These are phyloP conservation scores for Didymella pinodella DNA, from an alignment of 2,329 filamentous ascomycete genomes.

Conservation along the genomic window DNA sequence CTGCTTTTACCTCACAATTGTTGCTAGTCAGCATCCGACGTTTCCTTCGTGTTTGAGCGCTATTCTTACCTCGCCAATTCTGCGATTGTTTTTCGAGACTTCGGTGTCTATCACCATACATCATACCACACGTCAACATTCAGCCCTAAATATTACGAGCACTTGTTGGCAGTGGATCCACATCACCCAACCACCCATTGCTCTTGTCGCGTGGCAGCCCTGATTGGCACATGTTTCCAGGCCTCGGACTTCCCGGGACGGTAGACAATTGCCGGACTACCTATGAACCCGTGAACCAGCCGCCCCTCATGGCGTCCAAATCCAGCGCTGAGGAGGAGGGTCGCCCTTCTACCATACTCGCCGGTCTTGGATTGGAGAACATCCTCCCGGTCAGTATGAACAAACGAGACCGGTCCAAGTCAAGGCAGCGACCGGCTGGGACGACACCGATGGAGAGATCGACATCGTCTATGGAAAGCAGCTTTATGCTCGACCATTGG, in stretches of 20 bases:
- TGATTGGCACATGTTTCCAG: constrained; percentile 7
- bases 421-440: constrained; percentile 27
- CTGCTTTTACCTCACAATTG: constrained; percentile 8
- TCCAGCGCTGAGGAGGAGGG: constrained; percentile 26
- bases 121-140: constrained; percentile 20
- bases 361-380: constrained; percentile 39
- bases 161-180: constrained; percentile 17
- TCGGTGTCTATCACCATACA: constrained; percentile 9
- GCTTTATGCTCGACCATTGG: constrained; percentile 45
- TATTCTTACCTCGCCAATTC: constrained; percentile 12
- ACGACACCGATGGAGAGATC: constrained; percentile 43
- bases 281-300: constrained; percentile 8
- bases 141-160: constrained; percentile 17
- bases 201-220: constrained; percentile 21
- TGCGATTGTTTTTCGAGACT: constrained; percentile 16
- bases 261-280: constrained; percentile 2
- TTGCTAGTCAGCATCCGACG: constrained; percentile 16
- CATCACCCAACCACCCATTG: constrained; percentile 15
- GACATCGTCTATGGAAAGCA: constrained; percentile 44
- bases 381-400: constrained; percentile 39
- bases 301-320: constrained; percentile 22
- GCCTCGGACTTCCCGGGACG: background rate
- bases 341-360: constrained; percentile 29
- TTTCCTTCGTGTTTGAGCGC: constrained; percentile 23
- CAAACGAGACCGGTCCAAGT: constrained; percentile 32